Evolutionary conservation across 75 land plant genomes (phyloP).

Genomic region (Azolla pinnata): DNA sequence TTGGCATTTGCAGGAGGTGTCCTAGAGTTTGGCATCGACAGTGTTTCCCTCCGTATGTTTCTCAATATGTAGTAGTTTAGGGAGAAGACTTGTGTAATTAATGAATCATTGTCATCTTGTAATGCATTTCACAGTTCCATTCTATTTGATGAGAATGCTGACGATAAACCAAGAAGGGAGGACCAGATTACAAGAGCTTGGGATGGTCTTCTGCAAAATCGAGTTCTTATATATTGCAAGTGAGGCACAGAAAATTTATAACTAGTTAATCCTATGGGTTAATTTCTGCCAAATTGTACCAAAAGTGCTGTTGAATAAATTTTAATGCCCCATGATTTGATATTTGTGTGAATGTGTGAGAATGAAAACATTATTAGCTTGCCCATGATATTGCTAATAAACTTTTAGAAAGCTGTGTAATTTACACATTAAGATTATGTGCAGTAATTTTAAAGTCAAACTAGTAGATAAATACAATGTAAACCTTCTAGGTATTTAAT

Average conservation of each 20-base stretch:
- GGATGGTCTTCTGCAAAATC: conserved; percentile 51
- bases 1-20: conserved; percentile 80
- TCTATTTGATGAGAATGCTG: conserved; percentile 14
- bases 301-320: neutral
- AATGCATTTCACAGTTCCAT: neutral
- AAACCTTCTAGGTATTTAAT: too few species aligned
- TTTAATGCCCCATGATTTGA: too few species aligned
- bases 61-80: neutral
- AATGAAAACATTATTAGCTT: too few species aligned
- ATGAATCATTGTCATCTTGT: neutral
- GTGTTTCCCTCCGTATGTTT: conserved; percentile 65
- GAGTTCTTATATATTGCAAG: conserved; percentile 72
- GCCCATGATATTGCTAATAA: too few species aligned
- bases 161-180: conserved; percentile 11
- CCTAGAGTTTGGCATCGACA: conserved; percentile 75
- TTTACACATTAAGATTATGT: too few species aligned
- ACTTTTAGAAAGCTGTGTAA: too few species aligned
- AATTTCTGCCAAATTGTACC: too few species aligned
- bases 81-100: neutral
- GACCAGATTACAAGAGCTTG: conserved; percentile 49
- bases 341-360: too few species aligned
- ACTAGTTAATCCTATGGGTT: too few species aligned
- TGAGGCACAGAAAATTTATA: too few species aligned
- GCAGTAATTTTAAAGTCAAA: too few species aligned
- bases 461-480: too few species aligned